phyloP scores from a whole-genome alignment of 345 rosid species.

The Brassica cretica region DNA sequence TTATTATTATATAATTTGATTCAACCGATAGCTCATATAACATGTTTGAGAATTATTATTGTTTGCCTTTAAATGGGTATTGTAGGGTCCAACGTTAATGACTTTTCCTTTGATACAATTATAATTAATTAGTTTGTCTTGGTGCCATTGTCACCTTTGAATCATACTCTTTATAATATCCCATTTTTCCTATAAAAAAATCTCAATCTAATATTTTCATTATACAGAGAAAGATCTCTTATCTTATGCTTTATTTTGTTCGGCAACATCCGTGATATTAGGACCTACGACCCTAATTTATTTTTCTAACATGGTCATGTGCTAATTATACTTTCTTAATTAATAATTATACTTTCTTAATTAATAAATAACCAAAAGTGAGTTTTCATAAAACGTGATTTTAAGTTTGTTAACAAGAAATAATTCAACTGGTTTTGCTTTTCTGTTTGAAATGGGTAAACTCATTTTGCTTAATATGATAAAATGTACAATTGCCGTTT shows the following conservation, averaged over 20 bases:
- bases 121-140: neutral
- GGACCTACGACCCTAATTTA: neutral
- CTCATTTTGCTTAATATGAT: neutral
- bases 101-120: neutral
- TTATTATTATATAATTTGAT: neutral
- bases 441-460: neutral
- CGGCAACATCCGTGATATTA: neutral
- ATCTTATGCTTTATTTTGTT: neutral
- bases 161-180: neutral
- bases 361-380: neutral
- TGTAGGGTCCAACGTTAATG: neutral
- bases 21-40: neutral
- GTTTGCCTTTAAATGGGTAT: slow-evolving; percentile 3
- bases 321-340: neutral
- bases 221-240: neutral
- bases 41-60: neutral
- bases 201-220: neutral
- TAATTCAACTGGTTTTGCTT: neutral
- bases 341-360: neutral
- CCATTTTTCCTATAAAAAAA: neutral
- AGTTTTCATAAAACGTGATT: neutral
- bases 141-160: neutral
- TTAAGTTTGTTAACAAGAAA: neutral
- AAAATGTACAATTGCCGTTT: neutral
- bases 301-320: neutral